Evolutionary conservation across 257 asterid species (phyloP), one percentile per base, ranked within the genome.

Genomic region (Verbena officinalis): DNA sequence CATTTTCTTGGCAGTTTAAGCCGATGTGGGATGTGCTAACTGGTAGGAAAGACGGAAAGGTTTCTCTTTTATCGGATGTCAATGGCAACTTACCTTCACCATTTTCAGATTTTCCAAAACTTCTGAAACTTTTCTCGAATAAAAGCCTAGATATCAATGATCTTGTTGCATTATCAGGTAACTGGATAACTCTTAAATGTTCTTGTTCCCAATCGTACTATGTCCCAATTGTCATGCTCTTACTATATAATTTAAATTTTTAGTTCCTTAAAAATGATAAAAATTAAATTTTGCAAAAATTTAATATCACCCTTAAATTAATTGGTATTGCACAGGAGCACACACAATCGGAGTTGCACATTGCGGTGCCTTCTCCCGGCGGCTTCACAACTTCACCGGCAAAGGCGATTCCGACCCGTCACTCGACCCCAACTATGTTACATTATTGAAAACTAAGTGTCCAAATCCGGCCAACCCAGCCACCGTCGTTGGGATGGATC

Each of bases 331-430:
- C 63, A n/a, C n/a, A 81, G 89, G 92, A n/a, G 89, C 78, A 16
- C 89, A 82, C 71, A 82, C 87, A 21, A 80, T 85, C 58, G 91
- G 89, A 33, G 85, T 78, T 1, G 59, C 85, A 4, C 92, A 70
- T 42, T 85, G 93, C 24, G 80, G 81, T 0, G 71, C 81, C 12
- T 82, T 85, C 71, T 62, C 81, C 9, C 76, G 73, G 71, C 75
- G 89, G 67, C 75, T 83, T 0, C 73, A 20, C 80, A 82, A 85
- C 69, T 85, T 85, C 82, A 75, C 87, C 1, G 89, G 87, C 11
- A 69, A 65, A 31, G 59, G 76, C n/a, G 89, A 83, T 46, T 38
- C 62, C 38, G 89, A 85, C 64, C 85, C 85, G 9, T 78, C 81
- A 4, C 77, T 85, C 27, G 73, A 81, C 67, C 59, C 73, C 1